These are phyloP conservation scores for Chlamydomonas schloesseri DNA, from an alignment of 139 green algal genomes.

Conservation along the genomic window DNA sequence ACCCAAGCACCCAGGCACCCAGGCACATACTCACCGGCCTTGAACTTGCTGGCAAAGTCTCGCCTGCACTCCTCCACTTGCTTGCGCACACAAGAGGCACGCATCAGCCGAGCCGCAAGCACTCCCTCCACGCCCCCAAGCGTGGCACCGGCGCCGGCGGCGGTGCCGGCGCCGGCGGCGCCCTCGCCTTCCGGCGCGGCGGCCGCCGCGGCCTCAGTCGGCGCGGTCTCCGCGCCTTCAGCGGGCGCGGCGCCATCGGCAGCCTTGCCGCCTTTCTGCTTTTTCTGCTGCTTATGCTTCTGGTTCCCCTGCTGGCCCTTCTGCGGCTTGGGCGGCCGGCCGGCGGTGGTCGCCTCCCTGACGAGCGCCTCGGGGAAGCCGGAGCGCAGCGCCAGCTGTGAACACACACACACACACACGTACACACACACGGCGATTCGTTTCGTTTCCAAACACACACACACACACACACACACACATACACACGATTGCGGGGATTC, in stretches of 20 bases:
- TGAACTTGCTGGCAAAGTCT: conserved; percentile 46
- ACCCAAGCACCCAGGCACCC: too few species aligned
- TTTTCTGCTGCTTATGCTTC: background rate
- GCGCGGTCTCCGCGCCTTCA: background rate
- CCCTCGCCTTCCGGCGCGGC: background rate
- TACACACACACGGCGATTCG: too few species aligned
- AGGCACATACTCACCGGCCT: background rate
- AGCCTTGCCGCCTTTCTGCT: background rate
- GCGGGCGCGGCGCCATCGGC: too few species aligned
- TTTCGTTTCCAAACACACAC: too few species aligned
- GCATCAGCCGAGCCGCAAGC: conserved; percentile 50
- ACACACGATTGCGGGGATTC: too few species aligned
- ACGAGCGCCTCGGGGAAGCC: conserved; percentile 17
- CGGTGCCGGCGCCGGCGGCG: background rate
- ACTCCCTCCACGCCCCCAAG: background rate
- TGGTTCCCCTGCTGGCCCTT: background rate
- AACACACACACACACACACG: too few species aligned
- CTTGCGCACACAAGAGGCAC: conserved; percentile 51
- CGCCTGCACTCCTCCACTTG: conserved; percentile 28
- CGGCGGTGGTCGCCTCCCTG: background rate
- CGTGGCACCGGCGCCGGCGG: background rate
- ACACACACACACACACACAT: too few species aligned
- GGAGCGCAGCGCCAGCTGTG: background rate
- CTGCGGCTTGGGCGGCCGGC: background rate
- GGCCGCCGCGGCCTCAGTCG: background rate